Evolutionary conservation across 805 yeast species (phyloP).

Genomic region (Tetrapisispora taiwanensis): DNA sequence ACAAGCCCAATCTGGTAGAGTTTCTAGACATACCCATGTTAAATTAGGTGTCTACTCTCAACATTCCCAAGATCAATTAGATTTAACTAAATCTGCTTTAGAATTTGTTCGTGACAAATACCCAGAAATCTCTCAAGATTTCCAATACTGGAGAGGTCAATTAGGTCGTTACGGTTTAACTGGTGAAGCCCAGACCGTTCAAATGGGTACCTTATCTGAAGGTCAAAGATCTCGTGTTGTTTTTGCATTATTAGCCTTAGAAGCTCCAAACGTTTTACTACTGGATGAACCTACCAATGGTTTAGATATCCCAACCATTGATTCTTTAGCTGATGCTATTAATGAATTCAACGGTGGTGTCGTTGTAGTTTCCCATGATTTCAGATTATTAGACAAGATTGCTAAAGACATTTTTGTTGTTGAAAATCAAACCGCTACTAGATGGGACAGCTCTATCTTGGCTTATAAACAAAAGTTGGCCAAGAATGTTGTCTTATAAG

Average conservation of each 20-base stretch:
- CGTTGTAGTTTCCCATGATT: constrained; percentile 96
- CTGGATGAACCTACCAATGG: constrained; percentile 99
- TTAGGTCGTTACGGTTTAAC: constrained; percentile 96
- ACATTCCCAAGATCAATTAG: constrained; percentile 97
- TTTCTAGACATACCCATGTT: constrained; percentile 93
- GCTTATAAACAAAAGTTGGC: constrained; percentile 94
- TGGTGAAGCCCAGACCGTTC: constrained; percentile 97
- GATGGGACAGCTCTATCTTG: constrained; percentile 90
- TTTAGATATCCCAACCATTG: constrained; percentile 95
- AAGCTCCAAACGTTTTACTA: constrained; percentile 86
- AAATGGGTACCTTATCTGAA: constrained; percentile 96
- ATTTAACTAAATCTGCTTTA: constrained; percentile 86
- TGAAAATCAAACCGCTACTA: constrained; percentile 88
- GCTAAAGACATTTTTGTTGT: constrained; percentile 96
- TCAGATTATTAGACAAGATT: constrained; percentile 92
- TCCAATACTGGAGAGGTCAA: constrained; percentile 97
- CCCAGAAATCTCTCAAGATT: constrained; percentile 85
- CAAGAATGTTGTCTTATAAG: constrained; percentile 60
- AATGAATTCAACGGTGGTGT: constrained; percentile 95
- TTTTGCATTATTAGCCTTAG: constrained; percentile 89
- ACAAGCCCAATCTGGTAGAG: constrained; percentile 86
- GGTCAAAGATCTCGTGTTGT: constrained; percentile 99
- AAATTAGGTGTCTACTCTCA: constrained; percentile 98
- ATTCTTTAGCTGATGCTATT: constrained; percentile 94
- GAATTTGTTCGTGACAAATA: constrained; percentile 96